Conservation (phyloP, 192 early-diverging fungal species). For the Umbelopsis vinacea region DNA sequence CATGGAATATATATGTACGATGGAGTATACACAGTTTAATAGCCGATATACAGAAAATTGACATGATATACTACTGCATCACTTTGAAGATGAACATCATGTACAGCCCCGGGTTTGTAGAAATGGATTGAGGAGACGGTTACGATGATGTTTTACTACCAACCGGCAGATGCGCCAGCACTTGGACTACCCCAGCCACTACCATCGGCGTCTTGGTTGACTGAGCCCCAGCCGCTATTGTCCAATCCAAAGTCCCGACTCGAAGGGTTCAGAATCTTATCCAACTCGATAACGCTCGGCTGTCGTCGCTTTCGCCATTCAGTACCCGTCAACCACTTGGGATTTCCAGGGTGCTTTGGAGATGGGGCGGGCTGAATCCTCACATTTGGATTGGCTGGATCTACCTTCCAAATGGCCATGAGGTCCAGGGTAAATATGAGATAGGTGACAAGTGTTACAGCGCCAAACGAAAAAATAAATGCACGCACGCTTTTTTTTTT, state of each 20-base stretch:
- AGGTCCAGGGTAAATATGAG: no score
- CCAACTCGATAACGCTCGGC: not conserved
- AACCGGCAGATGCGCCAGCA: not conserved
- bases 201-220: not conserved
- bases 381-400: not conserved
- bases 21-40: no score
- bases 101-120: no score
- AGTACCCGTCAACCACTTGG: not conserved
- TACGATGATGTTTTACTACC: not conserved
- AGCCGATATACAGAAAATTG: no score
- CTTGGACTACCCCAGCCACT: not conserved
- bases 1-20: no score
- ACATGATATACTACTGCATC: no score
- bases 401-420: not conserved
- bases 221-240: slow-evolving; percentile 12
- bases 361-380: not conserved
- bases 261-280: not conserved
- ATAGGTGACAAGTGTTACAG: no score
- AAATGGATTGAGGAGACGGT: no score
- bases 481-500: no score
- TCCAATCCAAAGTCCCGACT: not conserved
- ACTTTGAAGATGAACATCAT: no score
- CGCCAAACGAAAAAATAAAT: no score
- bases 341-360: slow-evolving; percentile 4
- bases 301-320: slow-evolving; percentile 1